Base-by-base conservation (phyloP, 106 monocot genomes). In the Agapanthus africanus region DNA sequence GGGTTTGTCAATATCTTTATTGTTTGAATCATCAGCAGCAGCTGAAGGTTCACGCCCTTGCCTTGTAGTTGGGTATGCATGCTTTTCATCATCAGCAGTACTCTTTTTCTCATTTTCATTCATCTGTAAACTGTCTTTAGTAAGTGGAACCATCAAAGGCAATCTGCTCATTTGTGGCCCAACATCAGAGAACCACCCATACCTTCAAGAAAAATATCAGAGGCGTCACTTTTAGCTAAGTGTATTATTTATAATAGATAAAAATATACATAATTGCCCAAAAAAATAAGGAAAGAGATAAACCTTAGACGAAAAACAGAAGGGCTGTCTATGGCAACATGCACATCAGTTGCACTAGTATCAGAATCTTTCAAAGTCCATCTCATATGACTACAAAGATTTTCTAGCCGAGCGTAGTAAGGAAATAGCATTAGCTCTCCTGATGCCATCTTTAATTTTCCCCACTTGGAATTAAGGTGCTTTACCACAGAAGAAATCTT, bases 401-500 rank as follows among this genome's bases (percentile, higher is more conserved):
- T 90, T 54, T 76, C 70, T 4, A 38, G 30, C 16, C 33, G 59
- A 33, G 74, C 72, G 70, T 76, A 33, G 25, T 80, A 77, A n/a
- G 90, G 85, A 70, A 90, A 80, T 21, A 90, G 82, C 75, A 73
- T 75, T 57, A 90, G 82, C 37, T 80, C 85, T 70, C 80, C 80
- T 42, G 74, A 60, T 72, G 77, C 69, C 65, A 44, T 32, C 37
- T 62, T 70, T 22, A 68, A 77, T 66, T 54, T 78, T 19, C 78
- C 82, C 90, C 90, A 90, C 77, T 90, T 90, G 23, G 62, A 44
- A 16, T 67, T 78, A 5, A 90, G 73, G 70, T 90, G 90, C 68
- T 80, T 85, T 70, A 90, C 67, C 46, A 90, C 85, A 63, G 90
- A 90, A 36, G 85, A 80, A 64, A 90, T 85, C 71, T 83, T 90